phyloP scores from a whole-genome alignment of 306 rosid species.

The Prunus salicina region DNA sequence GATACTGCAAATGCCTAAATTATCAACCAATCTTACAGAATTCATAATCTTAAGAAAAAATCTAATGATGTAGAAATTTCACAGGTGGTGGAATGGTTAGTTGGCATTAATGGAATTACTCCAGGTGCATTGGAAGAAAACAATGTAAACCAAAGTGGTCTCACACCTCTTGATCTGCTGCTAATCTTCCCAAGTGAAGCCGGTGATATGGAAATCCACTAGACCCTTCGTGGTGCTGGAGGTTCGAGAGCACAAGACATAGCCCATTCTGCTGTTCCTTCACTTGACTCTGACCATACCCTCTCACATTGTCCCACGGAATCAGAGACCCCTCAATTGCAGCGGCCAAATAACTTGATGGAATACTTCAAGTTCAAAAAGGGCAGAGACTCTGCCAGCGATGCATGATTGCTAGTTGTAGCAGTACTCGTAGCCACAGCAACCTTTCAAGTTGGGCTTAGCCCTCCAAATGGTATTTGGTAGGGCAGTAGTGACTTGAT shows the following conservation, averaged over 20 bases:
- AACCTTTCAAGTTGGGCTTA: constrained; percentile 14
- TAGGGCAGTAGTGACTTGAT: background rate
- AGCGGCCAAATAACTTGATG: background rate
- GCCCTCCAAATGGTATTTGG: background rate
- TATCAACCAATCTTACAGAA: too few species aligned
- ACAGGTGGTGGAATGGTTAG: constrained; percentile 28
- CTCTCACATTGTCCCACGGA: background rate
- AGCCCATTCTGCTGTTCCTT: background rate
- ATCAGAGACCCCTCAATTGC: background rate
- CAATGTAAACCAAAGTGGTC: constrained; percentile 12
- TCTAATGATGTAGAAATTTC: background rate
- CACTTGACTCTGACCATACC: too few species aligned
- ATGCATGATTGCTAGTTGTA: constrained; percentile 21
- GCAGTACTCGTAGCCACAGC: constrained; percentile 24
- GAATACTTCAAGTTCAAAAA: constrained; percentile 32
- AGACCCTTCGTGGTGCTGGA: constrained; percentile 16
- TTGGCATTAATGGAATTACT: background rate
- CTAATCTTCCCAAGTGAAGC: constrained; percentile 30
- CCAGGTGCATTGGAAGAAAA: background rate
- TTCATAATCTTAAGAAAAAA: too few species aligned
- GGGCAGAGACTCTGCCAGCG: constrained; percentile 25
- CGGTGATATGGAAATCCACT: constrained; percentile 23
- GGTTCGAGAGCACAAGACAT: constrained; percentile 12
- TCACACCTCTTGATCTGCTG: constrained; percentile 28
- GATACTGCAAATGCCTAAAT: too few species aligned